Evolutionary conservation across 2,329 filamentous ascomycete species (phyloP), one percentile per base, ranked within the genome.

Genomic region (Aplosporella prunicola): DNA sequence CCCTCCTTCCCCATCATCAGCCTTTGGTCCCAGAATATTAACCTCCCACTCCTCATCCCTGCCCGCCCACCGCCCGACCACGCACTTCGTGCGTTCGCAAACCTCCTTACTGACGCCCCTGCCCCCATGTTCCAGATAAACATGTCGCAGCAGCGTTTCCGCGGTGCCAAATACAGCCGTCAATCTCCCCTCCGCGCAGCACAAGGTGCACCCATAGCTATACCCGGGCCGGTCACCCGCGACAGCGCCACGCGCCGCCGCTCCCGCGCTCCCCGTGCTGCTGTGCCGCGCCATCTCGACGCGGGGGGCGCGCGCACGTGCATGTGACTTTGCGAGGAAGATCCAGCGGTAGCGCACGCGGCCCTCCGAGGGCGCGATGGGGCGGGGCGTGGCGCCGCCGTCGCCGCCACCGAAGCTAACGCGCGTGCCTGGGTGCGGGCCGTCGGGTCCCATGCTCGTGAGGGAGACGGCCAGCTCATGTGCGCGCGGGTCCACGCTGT

Each of bases 241-340:
- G 26, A 25, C 16, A 11, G 25, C 27, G 4, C 20, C 30, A 13
- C 32, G 17, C 9, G 9, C n/a, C 15, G 14, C 26, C 13, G 26
- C 26, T 28, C 6, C 26, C 13, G 26, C 26, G 13, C 13, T 17
- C 13, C 8, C 27, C 13, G 27, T 14, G 27, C 8, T 30, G 17
- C 36, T 16, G 14, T 24, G 32, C 22, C 17, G 40, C 37, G 43
- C 46, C 31, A 48, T 43, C 41, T 50, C 51, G 27, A 51, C 50
- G 18, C n/a, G n/a, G n/a, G n/a, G n/a, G n/a, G n/a, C n/a, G n/a
- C n/a, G n/a, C n/a, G n/a, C n/a, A n/a, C n/a, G n/a, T n/a, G n/a
- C n/a, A n/a, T 62, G 60, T 4, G 44, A 51, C 33, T 61, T 63
- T 0, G 58, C 59, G 6, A 63, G 49, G 42, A 62, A 61, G 5